Evolutionary conservation across 257 asterid species (phyloP), one percentile per base, ranked within the genome.

Genomic region (Cordia subcordata): DNA sequence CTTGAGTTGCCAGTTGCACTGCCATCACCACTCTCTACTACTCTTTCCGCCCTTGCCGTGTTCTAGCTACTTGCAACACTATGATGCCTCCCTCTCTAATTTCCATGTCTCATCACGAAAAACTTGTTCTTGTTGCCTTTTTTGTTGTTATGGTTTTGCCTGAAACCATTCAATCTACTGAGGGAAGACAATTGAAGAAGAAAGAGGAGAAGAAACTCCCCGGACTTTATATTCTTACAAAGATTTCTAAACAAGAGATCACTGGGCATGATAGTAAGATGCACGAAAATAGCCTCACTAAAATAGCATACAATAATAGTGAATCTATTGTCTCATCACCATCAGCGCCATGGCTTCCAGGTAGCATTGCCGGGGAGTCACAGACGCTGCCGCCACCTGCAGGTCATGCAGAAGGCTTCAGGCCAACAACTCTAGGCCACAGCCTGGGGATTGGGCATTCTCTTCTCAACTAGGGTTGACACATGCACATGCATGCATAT

Each of bases 371-470:
- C 11, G 12, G 51, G 10, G 62, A 39, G 61, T 9, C 94, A 13
- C 75, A 8, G 13, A 58, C 77, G 0, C 58, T 81, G 0, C 58
- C 83, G 0, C 69, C 67, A 16, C 23, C 75, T 5, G 80, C 79
- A 15, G 88, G 86, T 18, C 83, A 62, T 58, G 86, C 63, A 45
- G 82, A 76, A 17, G 74, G 61, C 76, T 81, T 78, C 65, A 65
- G 92, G 8, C 92, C 88, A 15, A 84, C 86, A 0, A 58, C 71
- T 15, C 92, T 85, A 3, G 92, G 88, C 19, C 85, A 61, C 62
- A 81, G 92, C 62, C 92, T 84, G 5, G 87, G 86, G 33, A 79
- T 81, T 54, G 88, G 92, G 10, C 81, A 84, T 68, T 63, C 69
- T 47, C 32, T 62, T 6, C 57, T 33, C 39, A 64, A 60, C 47